Percentiles rank a stretch among this genome's conserved stretches.
phyloP scores from a whole-genome alignment of 345 rosid species.

The Mercurialis annua region DNA sequence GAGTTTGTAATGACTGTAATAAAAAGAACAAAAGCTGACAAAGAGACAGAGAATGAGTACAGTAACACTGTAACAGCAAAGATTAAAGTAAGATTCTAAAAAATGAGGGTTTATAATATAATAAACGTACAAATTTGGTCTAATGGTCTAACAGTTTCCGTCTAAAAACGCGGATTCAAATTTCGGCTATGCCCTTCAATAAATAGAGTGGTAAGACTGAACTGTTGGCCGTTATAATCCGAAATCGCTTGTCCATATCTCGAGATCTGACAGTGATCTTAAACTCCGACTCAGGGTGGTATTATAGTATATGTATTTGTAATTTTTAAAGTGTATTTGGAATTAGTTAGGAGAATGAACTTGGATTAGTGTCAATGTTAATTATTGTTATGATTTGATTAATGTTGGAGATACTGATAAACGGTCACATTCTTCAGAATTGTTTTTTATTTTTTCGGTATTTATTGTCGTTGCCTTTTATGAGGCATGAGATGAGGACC shows the following conservation, averaged over 20 bases:
- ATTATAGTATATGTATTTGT: neutral
- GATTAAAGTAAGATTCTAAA: too few relatives aligned
- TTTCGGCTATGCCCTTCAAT: too few relatives aligned
- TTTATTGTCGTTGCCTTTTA: slow-evolving; percentile 16
- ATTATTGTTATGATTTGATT: slow-evolving; percentile 15
- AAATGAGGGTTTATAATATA: too few relatives aligned
- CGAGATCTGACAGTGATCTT: too few relatives aligned
- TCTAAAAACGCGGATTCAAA: too few relatives aligned
- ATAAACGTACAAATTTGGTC: too few relatives aligned
- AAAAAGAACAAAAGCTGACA: neutral
- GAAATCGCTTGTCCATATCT: too few relatives aligned
- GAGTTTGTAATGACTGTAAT: slow-evolving; percentile 3
- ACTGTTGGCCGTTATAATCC: too few relatives aligned
- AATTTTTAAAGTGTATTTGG: slow-evolving; percentile 14
- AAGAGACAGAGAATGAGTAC: neutral
- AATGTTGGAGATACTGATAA: slow-evolving; percentile 7
- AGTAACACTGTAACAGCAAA: too few relatives aligned
- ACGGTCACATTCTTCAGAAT: slow-evolving; percentile 24
- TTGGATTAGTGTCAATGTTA: neutral
- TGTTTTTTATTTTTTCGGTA: neutral
- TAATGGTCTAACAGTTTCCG: too few relatives aligned
- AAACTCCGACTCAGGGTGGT: too few relatives aligned
- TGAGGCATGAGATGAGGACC: neutral
- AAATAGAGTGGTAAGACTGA: too few relatives aligned
- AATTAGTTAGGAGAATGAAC: neutral